Base-by-base conservation (phyloP, 306 rosid genomes). In the Pyrus pyrifolia region DNA sequence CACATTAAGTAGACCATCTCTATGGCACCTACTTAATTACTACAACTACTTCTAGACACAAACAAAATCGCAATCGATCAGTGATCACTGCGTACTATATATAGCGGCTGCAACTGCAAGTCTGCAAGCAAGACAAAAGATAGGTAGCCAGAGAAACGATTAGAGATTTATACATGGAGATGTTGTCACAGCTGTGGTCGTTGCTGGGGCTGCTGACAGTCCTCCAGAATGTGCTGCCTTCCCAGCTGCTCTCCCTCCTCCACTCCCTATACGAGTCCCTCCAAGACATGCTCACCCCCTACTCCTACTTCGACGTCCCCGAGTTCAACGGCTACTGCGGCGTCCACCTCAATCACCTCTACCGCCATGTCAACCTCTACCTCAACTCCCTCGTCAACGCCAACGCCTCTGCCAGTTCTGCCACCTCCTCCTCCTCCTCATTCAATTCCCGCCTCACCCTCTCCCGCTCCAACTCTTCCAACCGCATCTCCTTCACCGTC, bases 241-340 rank as follows among this genome's bases (percentile, higher is more conserved):
- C 98, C 8, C 97, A 93, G 81, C 88, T 93, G 6, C 90, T 93
- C 59, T 89, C 98, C 0, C 66, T 93, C 33, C 95, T 93, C 22
- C 91, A 93, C 30, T 93, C 98, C 5, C 22, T 86, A 4, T 91
- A 91, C 53, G 93, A 93, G 71, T 87, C 95, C 12, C 83, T 89
- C 9, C 96, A 89, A 49, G 98, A 91, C 81, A 71, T 91, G 6
- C 83, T 93, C 52, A 86, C 91, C 55, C 98, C 98, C 2, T 88
- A 85, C 71, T 84, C 98, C 6, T 91, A 93, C 70, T 81, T 88
- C 71, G 95, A 93, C 70, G 85, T 93, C 68, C 97, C 98, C 0
- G 97, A 93, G 74, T 93, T 93, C 86, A 91, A 93, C 77, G 97
- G 95, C 77, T 93, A 93, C 79, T 91, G 95, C 71, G 93, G 91